Conservation (phyloP, 2,329 filamentous ascomycete genomes). For the Pseudogymnoascus sp. region DNA sequence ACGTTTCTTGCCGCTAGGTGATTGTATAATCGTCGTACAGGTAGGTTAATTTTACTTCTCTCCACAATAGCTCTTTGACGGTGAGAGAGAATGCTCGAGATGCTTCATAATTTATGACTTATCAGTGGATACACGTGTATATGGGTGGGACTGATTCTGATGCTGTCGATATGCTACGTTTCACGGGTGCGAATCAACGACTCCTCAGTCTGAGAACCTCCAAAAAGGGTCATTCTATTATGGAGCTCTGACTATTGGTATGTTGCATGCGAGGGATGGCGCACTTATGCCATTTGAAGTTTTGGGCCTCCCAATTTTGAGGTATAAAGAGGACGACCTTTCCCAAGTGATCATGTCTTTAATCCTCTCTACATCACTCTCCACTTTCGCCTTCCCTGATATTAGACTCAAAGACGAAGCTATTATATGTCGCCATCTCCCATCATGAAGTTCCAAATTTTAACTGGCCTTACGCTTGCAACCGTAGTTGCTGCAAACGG, state of each 20-base stretch:
- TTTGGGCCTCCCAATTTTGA: not conserved
- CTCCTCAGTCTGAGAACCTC: not conserved
- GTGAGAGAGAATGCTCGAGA: not conserved
- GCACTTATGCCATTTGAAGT: not conserved
- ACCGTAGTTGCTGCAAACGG: not conserved
- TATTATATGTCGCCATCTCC: not conserved
- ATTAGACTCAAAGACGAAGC: not conserved
- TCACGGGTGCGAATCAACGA: not conserved
- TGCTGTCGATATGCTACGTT: not conserved
- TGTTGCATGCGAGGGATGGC: not conserved
- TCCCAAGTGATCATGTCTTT: not conserved
- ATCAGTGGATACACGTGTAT: not conserved
- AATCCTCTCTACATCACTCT: not conserved
- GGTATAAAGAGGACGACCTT: not conserved
- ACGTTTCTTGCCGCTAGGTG: not conserved
- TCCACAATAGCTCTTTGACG: not conserved
- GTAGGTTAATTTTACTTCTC: not conserved
- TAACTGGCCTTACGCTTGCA: not conserved
- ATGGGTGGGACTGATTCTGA: not conserved
- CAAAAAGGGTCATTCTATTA: not conserved
- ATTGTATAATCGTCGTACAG: not conserved
- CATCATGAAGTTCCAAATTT: constrained; percentile 11
- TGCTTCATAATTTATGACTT: constrained; percentile 3
- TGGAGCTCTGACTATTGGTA: not conserved
- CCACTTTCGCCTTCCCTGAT: not conserved